Percentiles rank a stretch among this genome's conserved stretches.
phyloP scores from a whole-genome alignment of 2,329 filamentous ascomycete genomes.

The Ophiostoma quercus region DNA sequence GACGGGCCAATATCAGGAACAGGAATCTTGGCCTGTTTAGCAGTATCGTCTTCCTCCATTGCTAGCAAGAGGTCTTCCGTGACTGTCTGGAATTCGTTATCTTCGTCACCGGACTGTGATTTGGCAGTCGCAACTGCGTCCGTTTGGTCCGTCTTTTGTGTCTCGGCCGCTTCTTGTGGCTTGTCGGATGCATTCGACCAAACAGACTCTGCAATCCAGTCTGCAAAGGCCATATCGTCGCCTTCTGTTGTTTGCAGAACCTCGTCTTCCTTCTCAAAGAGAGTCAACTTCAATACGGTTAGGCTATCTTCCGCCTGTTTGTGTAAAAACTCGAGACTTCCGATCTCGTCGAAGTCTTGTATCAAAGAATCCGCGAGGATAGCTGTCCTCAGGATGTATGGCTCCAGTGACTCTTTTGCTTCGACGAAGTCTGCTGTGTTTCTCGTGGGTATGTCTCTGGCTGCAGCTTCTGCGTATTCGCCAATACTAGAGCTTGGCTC shows the following conservation, averaged over 20 bases:
- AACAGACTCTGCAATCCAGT: not conserved
- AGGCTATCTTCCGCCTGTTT: not conserved
- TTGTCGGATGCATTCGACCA: not conserved
- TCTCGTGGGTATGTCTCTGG: conserved; percentile 9
- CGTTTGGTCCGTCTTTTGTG: not conserved
- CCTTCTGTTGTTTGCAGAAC: not conserved
- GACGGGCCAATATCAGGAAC: not conserved
- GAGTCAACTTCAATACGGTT: not conserved
- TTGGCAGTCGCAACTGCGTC: not conserved
- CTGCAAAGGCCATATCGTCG: not conserved
- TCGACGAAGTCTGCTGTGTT: no score
- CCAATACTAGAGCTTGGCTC: conserved; percentile 24
- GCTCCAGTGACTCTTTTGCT: not conserved
- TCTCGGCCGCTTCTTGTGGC: no score
- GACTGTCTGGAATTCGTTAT: not conserved
- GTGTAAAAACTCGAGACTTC: not conserved
- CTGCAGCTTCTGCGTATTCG: conserved; percentile 21
- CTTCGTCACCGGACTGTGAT: not conserved
- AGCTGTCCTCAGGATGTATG: not conserved
- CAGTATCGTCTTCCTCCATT: conserved; percentile 7
- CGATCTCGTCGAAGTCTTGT: no score
- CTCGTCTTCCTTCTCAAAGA: not conserved
- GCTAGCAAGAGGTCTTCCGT: conserved; percentile 2
- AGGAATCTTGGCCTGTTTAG: conserved; percentile 19
- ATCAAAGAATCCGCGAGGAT: no score